phyloP scores from a whole-genome alignment of 192 early-diverging fungal genomes.

The Pilaira anomala region DNA sequence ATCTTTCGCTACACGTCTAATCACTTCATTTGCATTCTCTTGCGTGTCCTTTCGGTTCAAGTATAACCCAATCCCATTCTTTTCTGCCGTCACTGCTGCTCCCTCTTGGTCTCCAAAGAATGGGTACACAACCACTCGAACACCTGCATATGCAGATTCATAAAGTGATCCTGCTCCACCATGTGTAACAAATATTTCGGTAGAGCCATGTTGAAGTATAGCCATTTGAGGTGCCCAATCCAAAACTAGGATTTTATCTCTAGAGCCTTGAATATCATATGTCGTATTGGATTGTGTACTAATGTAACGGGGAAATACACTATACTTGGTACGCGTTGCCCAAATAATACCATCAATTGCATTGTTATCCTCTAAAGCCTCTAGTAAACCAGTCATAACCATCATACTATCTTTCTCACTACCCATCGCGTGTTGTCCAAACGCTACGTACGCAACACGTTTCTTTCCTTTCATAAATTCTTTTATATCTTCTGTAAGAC shows the following conservation, averaged over 20 bases:
- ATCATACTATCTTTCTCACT: conserved; percentile 6
- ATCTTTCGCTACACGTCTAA: background rate
- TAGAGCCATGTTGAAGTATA: conserved; percentile 26
- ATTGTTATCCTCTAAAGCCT: conserved; percentile 16
- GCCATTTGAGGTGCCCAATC: conserved; percentile 35
- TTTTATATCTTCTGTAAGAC: background rate
- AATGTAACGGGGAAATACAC: background rate
- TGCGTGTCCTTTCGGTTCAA: background rate
- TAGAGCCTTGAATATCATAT: background rate
- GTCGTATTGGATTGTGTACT: background rate
- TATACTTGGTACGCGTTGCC: conserved; percentile 6
- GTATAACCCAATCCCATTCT: background rate
- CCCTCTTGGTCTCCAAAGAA: conserved; percentile 27
- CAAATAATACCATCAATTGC: conserved; percentile 40
- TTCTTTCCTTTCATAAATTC: conserved; percentile 21
- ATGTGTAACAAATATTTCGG: conserved; percentile 29
- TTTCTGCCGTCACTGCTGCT: background rate
- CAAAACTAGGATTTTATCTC: background rate
- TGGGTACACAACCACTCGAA: conserved; percentile 28
- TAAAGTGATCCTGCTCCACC: conserved; percentile 27
- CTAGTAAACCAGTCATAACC: conserved; percentile 26
- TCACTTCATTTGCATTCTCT: background rate
- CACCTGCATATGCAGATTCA: conserved; percentile 32
- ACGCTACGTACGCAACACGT: conserved; percentile 30
- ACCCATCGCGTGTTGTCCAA: conserved; percentile 23